Conservation (phyloP, 352 stramenopile species). For the Globisporangium echinulatum region DNA sequence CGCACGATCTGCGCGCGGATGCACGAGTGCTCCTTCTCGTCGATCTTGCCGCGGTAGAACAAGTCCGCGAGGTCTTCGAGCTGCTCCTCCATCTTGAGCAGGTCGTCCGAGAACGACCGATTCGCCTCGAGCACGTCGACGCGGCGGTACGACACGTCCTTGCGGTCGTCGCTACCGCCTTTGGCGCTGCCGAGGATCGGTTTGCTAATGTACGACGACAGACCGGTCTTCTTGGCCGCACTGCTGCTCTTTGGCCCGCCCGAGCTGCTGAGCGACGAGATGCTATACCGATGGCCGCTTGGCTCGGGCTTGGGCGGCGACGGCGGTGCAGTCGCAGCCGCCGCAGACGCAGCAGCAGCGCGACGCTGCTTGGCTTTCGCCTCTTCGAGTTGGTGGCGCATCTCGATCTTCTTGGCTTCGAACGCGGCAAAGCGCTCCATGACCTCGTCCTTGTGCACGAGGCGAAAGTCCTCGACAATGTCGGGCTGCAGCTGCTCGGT, state of each 20-base stretch:
- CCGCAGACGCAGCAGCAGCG: conserved; percentile 16
- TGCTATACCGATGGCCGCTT: conserved; percentile 27
- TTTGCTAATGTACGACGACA: conserved; percentile 69
- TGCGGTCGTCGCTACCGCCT: conserved; percentile 22
- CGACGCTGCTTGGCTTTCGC: conserved; percentile 45
- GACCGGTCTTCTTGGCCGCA: conserved; percentile 12
- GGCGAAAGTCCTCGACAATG: conserved; percentile 64
- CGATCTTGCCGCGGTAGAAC: conserved; percentile 73
- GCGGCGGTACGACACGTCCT: conserved; percentile 54
- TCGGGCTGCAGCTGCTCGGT: conserved; percentile 66
- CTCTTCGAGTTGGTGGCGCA: conserved; percentile 76
- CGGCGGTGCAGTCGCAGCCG: conserved; percentile 26
- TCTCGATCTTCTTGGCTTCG: conserved; percentile 81
- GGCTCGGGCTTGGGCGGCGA: conserved; percentile 53
- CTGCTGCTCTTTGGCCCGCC: conserved; percentile 16
- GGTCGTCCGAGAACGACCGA: conserved; percentile 53
- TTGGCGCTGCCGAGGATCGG: conserved; percentile 30
- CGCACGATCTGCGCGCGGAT: conserved; percentile 77
- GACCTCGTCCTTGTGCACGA: conserved; percentile 77
- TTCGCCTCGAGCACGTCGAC: conserved; percentile 66
- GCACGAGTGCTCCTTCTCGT: conserved; percentile 82
- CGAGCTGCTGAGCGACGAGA: conserved; percentile 27
- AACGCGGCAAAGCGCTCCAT: conserved; percentile 76
- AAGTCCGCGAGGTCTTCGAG: conserved; percentile 63
- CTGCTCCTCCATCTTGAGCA: conserved; percentile 80